Percentiles rank a stretch among this genome's conserved stretches.
Evolutionary conservation across 768 basidiomycete species (phyloP).

Genomic region (Panellus pusillus): DNA sequence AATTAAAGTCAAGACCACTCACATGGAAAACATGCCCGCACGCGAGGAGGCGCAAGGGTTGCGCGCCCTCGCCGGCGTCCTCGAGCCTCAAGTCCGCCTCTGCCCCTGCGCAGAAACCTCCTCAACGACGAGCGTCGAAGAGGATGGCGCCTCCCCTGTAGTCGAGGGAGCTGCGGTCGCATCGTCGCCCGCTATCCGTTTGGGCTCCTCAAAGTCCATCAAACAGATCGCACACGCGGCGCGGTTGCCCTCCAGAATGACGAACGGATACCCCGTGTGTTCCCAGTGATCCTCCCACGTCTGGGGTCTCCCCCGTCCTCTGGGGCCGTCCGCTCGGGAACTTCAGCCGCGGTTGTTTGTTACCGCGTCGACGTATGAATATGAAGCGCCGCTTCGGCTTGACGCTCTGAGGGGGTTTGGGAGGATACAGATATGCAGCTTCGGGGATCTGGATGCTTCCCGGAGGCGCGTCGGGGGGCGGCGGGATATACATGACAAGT

Average conservation of each 20-base stretch:
- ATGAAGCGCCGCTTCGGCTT: conserved; percentile 49
- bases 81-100: conserved; percentile 50
- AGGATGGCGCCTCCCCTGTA: conserved; percentile 6
- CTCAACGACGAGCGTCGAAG: conserved; percentile 20
- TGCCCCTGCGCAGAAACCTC: conserved; percentile 36
- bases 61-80: conserved; percentile 75
- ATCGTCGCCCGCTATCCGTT: conserved; percentile 28
- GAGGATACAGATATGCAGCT: conserved; percentile 62
- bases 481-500: conserved; percentile 82
- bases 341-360: conserved; percentile 20
- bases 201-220: conserved; percentile 82
- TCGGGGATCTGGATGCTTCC: conserved; percentile 44
- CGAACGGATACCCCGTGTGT: conserved; percentile 74
- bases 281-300: conserved; percentile 84
- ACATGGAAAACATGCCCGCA: conserved; percentile 94
- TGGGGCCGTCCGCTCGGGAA: not conserved
- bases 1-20: conserved; percentile 29
- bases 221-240: conserved; percentile 85
- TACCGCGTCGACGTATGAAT: conserved; percentile 42
- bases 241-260: conserved; percentile 77
- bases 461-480: conserved; percentile 55
- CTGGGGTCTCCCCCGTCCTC: conserved; percentile 32
- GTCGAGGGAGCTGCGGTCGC: not conserved
- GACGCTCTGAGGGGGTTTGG: conserved; percentile 36
- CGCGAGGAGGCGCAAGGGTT: conserved; percentile 70